Evolutionary conservation across 768 basidiomycete genomes (phyloP).

Genomic region (Tylopilus balloui): DNA sequence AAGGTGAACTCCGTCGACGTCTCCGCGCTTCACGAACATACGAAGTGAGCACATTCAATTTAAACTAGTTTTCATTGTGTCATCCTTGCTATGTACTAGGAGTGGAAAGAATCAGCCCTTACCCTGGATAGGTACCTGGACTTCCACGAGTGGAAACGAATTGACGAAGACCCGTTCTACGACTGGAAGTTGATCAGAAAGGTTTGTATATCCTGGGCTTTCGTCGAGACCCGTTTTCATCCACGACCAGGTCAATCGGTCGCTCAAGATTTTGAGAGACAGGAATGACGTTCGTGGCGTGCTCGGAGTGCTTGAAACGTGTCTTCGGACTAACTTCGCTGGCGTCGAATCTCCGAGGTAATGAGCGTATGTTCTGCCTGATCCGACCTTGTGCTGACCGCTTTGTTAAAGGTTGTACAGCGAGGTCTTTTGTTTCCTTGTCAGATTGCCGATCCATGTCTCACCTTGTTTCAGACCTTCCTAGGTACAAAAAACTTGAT

Average conservation of each 20-base stretch:
- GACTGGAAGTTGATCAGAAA: slow-evolving; percentile 86
- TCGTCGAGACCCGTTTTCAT: neutral
- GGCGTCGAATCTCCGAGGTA: slow-evolving; percentile 83
- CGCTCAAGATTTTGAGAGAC: slow-evolving; percentile 64
- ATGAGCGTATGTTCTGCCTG: neutral
- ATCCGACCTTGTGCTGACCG: slow-evolving; percentile 4
- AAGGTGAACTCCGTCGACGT: slow-evolving; percentile 69
- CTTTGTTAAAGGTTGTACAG: slow-evolving; percentile 67
- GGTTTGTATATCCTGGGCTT: slow-evolving; percentile 32
- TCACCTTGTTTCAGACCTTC: slow-evolving; percentile 60
- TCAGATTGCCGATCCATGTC: slow-evolving; percentile 3
- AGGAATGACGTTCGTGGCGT: slow-evolving; percentile 81
- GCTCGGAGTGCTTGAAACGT: slow-evolving; percentile 87
- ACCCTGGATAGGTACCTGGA: slow-evolving; percentile 76
- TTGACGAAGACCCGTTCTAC: slow-evolving; percentile 86
- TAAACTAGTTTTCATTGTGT: neutral
- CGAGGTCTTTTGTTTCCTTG: slow-evolving; percentile 46
- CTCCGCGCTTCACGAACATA: slow-evolving; percentile 74
- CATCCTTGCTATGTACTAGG: slow-evolving; percentile 34
- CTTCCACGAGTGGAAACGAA: slow-evolving; percentile 86
- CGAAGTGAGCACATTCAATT: slow-evolving; percentile 41
- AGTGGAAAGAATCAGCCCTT: slow-evolving; percentile 84
- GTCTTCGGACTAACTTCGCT: slow-evolving; percentile 88
- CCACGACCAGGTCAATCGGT: slow-evolving; percentile 60
- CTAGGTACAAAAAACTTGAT: slow-evolving; percentile 87